Percentiles rank a stretch among this genome's conserved stretches.
These are phyloP conservation scores for Cladosporium sp. DNA, from an alignment of 2,329 filamentous ascomycete species.

Conservation along the genomic window DNA sequence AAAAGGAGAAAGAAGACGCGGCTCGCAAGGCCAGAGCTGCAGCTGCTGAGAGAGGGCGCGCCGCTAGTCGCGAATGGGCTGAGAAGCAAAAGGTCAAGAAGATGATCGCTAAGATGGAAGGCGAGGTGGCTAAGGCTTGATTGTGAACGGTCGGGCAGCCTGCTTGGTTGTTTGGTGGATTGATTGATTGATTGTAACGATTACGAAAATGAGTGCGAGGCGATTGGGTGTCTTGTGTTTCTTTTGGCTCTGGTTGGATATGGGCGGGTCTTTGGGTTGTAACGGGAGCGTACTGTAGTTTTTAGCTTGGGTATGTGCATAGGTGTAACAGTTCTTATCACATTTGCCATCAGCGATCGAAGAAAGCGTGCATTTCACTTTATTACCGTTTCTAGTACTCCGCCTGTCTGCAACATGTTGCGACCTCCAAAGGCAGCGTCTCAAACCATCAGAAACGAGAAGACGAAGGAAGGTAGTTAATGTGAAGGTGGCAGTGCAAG, in stretches of 20 bases:
- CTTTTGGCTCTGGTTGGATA: background rate
- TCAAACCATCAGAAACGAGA: too few relatives aligned
- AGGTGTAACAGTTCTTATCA: background rate
- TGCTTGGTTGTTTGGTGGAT: background rate
- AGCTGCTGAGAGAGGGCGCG: conserved; percentile 48
- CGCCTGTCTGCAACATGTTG: too few relatives aligned
- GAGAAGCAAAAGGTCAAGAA: conserved; percentile 46
- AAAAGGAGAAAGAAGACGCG: conserved; percentile 50
- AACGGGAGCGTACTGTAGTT: background rate
- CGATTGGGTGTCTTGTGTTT: background rate
- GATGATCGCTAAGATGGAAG: conserved; percentile 17
- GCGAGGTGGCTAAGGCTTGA: background rate
- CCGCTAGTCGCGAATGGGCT: conserved; percentile 50
- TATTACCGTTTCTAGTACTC: too few relatives aligned
- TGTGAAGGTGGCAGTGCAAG: background rate
- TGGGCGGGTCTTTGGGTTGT: background rate
- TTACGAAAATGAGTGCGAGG: conserved; percentile 1
- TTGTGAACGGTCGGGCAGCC: background rate
- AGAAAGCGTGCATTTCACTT: too few relatives aligned
- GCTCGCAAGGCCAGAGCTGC: conserved; percentile 48
- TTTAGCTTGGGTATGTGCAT: background rate
- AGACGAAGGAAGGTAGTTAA: background rate
- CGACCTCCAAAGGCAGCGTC: too few relatives aligned
- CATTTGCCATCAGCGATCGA: background rate
- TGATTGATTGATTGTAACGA: conserved; percentile 8